Base-by-base conservation (phyloP, 2,329 filamentous ascomycete genomes). In the Fusarium sp. region DNA sequence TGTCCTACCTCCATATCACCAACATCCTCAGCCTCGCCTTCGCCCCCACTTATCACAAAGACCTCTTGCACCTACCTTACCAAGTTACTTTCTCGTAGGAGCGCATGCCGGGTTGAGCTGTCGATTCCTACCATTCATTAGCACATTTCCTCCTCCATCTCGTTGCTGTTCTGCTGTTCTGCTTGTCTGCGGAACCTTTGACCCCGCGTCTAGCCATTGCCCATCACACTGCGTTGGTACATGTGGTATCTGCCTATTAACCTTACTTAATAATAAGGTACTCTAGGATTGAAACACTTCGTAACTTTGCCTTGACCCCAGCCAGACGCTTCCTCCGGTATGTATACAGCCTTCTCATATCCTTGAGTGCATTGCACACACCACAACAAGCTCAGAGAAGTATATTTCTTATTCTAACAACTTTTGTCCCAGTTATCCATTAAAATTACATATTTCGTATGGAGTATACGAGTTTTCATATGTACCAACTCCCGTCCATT, bases 131-230 rank as follows among this genome's bases (percentile, higher is more conserved):
- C 61, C 48, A 70, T 57, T 66, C 62, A 75, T 75, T 76, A 68
- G 61, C 59, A 68, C 31, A 42, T 61, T 70, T 48, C 65, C 54
- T 60, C 61, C 68, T 47, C 50, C 58, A 36, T 61, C 66, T 47
- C 48, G 57, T 67, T 68, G 64, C 48, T 57, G 60, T 38, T 71
- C 61, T 68, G 64, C 48, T 57, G 60, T 38, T 71, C 61, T 60
- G 55, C 51, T 63, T 53, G 35, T 42, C 53, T 39, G 36, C 59
- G 65, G 20, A 71, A 61, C 42, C 48, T 60, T 61, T 61, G 41
- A 75, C 75, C 75, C 75, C 75, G 75, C 74, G 74, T 63, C 61
- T 51, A 65, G 42, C 53, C 70, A 73, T 65, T 65, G 69, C 58
- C 48, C 33, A 50, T 68, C 53, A 39, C 54, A 48, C 63, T 60